phyloP scores from a whole-genome alignment of 345 rosid genomes.

The Corchorus olitorius region DNA sequence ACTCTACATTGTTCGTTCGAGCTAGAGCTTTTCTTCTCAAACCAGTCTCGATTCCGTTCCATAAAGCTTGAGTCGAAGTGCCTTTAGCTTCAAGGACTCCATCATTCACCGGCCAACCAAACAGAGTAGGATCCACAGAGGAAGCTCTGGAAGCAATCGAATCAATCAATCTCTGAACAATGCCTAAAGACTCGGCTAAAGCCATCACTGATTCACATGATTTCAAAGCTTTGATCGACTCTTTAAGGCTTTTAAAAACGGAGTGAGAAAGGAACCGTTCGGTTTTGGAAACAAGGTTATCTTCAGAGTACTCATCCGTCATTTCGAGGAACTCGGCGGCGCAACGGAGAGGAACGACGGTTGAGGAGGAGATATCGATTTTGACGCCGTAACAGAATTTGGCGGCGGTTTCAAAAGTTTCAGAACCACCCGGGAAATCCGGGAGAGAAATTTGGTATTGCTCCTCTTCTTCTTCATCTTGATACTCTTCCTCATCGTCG shows the following conservation, averaged over 20 bases:
- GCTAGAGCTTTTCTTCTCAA: constrained; percentile 37
- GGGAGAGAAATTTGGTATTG: constrained; percentile 54
- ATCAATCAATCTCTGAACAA: constrained; percentile 65
- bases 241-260: constrained; percentile 68
- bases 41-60: constrained; percentile 59
- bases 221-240: constrained; percentile 73
- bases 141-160: constrained; percentile 68
- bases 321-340: constrained; percentile 87
- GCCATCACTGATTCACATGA: constrained; percentile 67
- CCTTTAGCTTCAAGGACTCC: constrained; percentile 26
- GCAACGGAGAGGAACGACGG: constrained; percentile 79
- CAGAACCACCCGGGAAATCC: constrained; percentile 91
- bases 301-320: constrained; percentile 83
- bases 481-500: constrained; percentile 37
- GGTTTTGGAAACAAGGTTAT: constrained; percentile 69
- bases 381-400: constrained; percentile 97
- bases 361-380: constrained; percentile 66
- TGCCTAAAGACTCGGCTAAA: constrained; percentile 57
- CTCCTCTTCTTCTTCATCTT: constrained; percentile 36
- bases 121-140: constrained; percentile 63
- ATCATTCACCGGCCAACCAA: constrained; percentile 93
- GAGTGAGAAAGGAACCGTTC: constrained; percentile 69
- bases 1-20: constrained; percentile 39
- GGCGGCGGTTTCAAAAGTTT: constrained; percentile 80
- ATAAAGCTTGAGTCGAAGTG: constrained; percentile 39